Conservation (phyloP, 2,329 filamentous ascomycete genomes). For the Colletotrichum destructivum region DNA sequence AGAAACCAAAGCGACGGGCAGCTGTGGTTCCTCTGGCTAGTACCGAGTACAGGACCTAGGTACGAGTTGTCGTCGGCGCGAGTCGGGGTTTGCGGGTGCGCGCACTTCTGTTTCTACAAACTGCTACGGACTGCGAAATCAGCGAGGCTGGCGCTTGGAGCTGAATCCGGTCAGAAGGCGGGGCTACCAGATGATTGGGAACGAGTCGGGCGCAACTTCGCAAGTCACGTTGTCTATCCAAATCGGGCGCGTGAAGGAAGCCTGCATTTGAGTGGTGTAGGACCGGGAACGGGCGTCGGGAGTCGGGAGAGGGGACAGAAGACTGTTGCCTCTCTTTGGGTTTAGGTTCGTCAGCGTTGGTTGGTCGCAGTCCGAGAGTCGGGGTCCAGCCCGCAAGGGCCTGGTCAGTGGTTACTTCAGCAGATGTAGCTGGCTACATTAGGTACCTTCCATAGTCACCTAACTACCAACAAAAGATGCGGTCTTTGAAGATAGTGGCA, state of each 20-base stretch:
- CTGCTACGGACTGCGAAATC: constrained; percentile 17
- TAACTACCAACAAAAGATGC: accelerated
- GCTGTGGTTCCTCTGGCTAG: not conserved
- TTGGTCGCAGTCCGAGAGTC: constrained; percentile 21
- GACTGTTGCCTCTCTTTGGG: not conserved
- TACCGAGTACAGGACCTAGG: too few relatives aligned
- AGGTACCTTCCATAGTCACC: too few relatives aligned
- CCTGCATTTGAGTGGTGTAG: not conserved
- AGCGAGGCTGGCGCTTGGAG: constrained; percentile 36
- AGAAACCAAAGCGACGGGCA: constrained; percentile 18
- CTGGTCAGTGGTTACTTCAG: not conserved
- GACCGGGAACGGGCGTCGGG: not conserved
- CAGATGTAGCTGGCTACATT: too few relatives aligned
- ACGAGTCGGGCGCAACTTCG: constrained; percentile 32
- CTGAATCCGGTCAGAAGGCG: constrained; percentile 25
- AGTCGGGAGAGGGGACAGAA: not conserved
- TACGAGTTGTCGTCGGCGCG: not conserved
- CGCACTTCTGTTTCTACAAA: not conserved
- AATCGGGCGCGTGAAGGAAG: not conserved
- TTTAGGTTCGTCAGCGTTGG: constrained; percentile 11
- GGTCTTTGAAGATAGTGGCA: too few relatives aligned
- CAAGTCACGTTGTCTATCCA: constrained; percentile 28
- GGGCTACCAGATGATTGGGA: constrained; percentile 12
- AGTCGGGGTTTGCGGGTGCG: not conserved
- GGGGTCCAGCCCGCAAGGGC: constrained; percentile 21